A percentile compares a stretch with the other conserved stretches of the same genome.
Conservation (phyloP, 2,329 filamentous ascomycete species). For the Grosmannia clavigera region DNA sequence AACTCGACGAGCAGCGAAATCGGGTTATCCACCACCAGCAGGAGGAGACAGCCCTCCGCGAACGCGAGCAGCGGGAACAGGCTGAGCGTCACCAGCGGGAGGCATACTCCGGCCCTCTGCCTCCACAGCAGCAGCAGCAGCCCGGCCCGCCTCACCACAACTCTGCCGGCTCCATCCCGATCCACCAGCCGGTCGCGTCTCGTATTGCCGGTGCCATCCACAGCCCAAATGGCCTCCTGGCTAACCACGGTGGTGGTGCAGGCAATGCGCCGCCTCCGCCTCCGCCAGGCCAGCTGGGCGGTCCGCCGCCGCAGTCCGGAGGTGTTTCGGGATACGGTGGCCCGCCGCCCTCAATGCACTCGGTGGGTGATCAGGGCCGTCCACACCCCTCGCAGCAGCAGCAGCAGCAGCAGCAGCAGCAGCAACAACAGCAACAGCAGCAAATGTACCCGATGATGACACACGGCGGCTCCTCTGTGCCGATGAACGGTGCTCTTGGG, state of each 20-base stretch:
- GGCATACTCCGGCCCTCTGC: slow-evolving; percentile 28
- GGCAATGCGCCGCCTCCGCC: slow-evolving; percentile 27
- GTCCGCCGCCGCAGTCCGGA: slow-evolving; percentile 27
- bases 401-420: slow-evolving; percentile 18
- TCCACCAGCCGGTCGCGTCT: slow-evolving; percentile 88
- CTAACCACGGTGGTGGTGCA: slow-evolving; percentile 45
- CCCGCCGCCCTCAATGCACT: slow-evolving; percentile 34
- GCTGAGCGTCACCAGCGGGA: slow-evolving; percentile 51
- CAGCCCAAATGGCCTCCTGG: slow-evolving; percentile 78
- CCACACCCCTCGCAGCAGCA: slow-evolving; percentile 23
- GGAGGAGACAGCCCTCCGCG: slow-evolving; percentile 31
- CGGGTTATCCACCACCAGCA: slow-evolving; percentile 28
- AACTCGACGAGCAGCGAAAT: slow-evolving; percentile 34
- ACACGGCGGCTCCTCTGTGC: slow-evolving; percentile 29
- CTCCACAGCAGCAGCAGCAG: slow-evolving; percentile 23
- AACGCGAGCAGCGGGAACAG: slow-evolving; percentile 49
- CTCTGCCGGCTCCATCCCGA: slow-evolving; percentile 74
- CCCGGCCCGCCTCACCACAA: slow-evolving; percentile 65
- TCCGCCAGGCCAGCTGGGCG: slow-evolving; percentile 39
- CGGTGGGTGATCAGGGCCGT: slow-evolving; percentile 30
- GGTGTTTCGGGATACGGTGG: slow-evolving; percentile 40
- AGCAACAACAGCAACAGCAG: slow-evolving; percentile 23
- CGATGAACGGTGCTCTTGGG: slow-evolving; percentile 40
- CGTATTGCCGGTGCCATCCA: slow-evolving; percentile 72
- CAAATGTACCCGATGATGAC: slow-evolving; percentile 46